Evolutionary conservation across 768 basidiomycete species (phyloP).

Genomic region (Leccinum uliginosum): DNA sequence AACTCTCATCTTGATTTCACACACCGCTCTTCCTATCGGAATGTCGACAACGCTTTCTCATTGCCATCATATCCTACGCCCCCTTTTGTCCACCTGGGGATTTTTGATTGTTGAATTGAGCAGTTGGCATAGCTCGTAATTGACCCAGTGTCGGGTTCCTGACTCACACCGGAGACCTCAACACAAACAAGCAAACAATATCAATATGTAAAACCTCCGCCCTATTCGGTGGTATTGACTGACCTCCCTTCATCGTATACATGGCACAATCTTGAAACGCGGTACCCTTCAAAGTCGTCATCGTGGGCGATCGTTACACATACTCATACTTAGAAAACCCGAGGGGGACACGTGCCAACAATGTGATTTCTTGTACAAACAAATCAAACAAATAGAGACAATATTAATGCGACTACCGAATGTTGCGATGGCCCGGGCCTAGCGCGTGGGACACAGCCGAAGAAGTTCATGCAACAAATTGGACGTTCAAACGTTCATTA

Average conservation of each 20-base stretch:
- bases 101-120: constrained; percentile 29
- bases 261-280: constrained; percentile 26
- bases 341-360: constrained; percentile 35
- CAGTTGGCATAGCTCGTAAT: constrained; percentile 25
- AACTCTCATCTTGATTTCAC: not conserved
- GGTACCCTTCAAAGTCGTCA: constrained; percentile 35
- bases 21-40: no score
- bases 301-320: constrained; percentile 27
- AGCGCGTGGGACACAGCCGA: no score
- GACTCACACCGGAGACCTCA: constrained; percentile 2
- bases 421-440: no score
- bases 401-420: no score
- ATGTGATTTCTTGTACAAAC: constrained; percentile 32
- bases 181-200: constrained; percentile 25
- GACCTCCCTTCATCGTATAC: not conserved
- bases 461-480: no score
- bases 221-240: not conserved
- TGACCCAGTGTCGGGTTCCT: constrained; percentile 15
- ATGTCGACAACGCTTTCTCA: no score
- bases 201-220: not conserved
- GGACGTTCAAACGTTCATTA: no score
- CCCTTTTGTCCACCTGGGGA: constrained; percentile 12
- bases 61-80: not conserved
- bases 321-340: constrained; percentile 35
- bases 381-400: no score